Base-by-base conservation (phyloP, 441 rosid species). In the Euphorbia schlechtendalii region DNA sequence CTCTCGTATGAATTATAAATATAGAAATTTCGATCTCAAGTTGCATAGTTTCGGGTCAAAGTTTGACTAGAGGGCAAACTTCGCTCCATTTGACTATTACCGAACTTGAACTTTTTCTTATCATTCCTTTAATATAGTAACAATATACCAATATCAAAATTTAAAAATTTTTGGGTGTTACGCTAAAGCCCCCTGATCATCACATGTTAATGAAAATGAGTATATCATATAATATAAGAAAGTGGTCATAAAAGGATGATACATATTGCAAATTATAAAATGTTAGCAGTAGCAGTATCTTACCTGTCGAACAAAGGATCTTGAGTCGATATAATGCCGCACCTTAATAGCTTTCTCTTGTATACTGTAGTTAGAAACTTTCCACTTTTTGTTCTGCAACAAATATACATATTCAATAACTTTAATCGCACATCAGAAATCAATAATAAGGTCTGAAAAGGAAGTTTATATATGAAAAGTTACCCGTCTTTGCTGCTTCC, bases 241-340 rank as follows among this genome's bases (percentile, higher is more conserved):
- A 32, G 17, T 2, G 2, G 40, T 2, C 4, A 48, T 8, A 38
- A 20, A 70, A 5, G 60, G 56, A 43, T 46, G 20, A 48, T 56
- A 32, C 18, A 40, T 15, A 38, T 30, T 57, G 10, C 63, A 46
- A 38, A 46, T 53, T 41, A 18, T 43, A 40, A 55, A 5, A 32
- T 10, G 15, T 34, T 30, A 54, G 61, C 59, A 68, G 34, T 61
- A 68, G 34, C 40, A 46, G 28, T 12, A 49, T 51, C 27, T 61
- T 34, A 93, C 98, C 95, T 90, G 97, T 68, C 97, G 87, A 78
- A 86, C 78, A 64, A 83, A 77, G 55, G 95, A 81, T 28, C 90
- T 71, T 0, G 97, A 85, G 67, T 81, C 74, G 85, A 85, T 77
- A 74, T 80, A 82, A 32, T 46, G 85, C 62, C 72, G 77, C 59